Conservation (phyloP, 768 basidiomycete genomes). For the Amanita subjunquillea region DNA sequence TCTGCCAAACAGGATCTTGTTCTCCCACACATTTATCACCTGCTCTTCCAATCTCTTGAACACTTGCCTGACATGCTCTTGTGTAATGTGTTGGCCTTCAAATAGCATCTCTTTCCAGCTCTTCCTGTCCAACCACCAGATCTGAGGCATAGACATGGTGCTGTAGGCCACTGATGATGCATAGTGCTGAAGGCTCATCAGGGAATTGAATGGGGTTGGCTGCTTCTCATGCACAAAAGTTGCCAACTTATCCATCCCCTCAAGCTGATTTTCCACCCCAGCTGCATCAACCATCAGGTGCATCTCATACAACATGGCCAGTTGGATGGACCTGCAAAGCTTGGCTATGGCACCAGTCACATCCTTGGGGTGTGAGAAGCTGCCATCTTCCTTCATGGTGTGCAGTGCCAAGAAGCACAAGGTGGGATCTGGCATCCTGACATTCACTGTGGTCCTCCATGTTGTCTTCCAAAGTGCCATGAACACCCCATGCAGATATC, state of each 20-base stretch:
- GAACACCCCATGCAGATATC: slow-evolving; percentile 6
- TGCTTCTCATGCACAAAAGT: slow-evolving; percentile 10
- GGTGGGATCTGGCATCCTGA: slow-evolving; percentile 12
- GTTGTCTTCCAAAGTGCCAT: slow-evolving; percentile 6
- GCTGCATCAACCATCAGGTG: background rate
- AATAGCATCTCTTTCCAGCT: slow-evolving; percentile 9
- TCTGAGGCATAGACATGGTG: slow-evolving; percentile 7
- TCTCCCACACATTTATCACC: slow-evolving; percentile 10
- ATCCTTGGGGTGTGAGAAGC: slow-evolving; percentile 5
- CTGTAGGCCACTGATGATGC: slow-evolving; percentile 9
- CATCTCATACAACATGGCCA: slow-evolving; percentile 5
- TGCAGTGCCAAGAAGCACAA: slow-evolving; percentile 4
- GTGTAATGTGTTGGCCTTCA: slow-evolving; percentile 8
- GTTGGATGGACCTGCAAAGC: slow-evolving; percentile 7
- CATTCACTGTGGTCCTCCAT: background rate
- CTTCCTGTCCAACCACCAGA: slow-evolving; percentile 13
- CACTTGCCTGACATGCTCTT: slow-evolving; percentile 6
- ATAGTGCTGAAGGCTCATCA: slow-evolving; percentile 12
- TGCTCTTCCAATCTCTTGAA: slow-evolving; percentile 5
- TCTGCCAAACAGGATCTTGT: slow-evolving; percentile 9
- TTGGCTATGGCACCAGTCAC: slow-evolving; percentile 2
- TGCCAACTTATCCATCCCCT: background rate
- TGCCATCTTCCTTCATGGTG: background rate
- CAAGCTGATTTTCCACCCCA: background rate
- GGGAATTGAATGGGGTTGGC: slow-evolving; percentile 10